Conservation (phyloP, 768 basidiomycete genomes). For the Agaricus blazei region DNA sequence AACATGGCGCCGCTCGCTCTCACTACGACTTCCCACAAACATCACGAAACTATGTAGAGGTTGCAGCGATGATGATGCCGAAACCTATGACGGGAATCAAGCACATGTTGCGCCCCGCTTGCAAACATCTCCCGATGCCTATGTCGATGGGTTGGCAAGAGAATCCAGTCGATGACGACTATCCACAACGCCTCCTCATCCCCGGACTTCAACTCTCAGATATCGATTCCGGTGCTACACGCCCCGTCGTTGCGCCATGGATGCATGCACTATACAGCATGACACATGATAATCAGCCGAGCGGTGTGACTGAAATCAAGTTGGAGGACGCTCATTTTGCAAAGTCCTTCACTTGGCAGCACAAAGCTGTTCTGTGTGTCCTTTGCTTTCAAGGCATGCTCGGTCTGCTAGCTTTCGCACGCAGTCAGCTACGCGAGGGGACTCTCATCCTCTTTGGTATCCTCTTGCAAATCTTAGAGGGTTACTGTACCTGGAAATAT, state of each 20-base stretch:
- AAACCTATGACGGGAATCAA: slow-evolving; percentile 1
- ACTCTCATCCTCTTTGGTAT: background rate
- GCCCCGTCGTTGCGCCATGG: background rate
- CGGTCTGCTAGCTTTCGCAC: background rate
- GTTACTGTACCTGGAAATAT: background rate
- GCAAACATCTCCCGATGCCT: background rate
- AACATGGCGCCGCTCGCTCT: no score
- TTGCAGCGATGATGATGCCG: background rate
- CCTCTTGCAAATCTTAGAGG: background rate
- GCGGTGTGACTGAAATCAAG: background rate
- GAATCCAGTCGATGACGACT: background rate
- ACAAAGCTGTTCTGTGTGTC: background rate
- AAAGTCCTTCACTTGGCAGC: background rate
- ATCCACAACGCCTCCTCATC: background rate
- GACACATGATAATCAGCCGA: background rate
- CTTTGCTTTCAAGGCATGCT: background rate
- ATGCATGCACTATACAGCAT: background rate
- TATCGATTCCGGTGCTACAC: background rate
- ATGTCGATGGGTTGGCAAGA: slow-evolving; percentile 5
- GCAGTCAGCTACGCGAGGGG: background rate
- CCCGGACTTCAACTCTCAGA: background rate
- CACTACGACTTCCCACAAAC: no score
- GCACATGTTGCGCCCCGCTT: background rate
- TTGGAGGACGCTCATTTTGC: slow-evolving; percentile 1
- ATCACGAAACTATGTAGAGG: background rate